These are phyloP conservation scores for Leucosporidium creatinivorum DNA, from an alignment of 768 basidiomycete species.

Conservation along the genomic window DNA sequence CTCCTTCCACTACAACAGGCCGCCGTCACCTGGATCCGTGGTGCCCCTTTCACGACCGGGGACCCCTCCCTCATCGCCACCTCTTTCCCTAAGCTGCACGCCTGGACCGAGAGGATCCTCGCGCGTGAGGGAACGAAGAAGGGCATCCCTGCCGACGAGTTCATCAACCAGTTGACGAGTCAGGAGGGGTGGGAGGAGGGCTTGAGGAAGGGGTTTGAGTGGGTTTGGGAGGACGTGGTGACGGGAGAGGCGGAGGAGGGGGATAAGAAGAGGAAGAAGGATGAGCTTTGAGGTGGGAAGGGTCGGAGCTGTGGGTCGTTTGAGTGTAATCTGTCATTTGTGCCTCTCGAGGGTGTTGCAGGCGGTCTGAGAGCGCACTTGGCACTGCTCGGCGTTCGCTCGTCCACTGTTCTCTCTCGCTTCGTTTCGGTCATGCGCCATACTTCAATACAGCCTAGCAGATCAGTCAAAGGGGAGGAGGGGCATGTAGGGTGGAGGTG, in stretches of 20 bases:
- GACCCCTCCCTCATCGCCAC: conserved; percentile 9
- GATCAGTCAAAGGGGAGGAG: too few relatives aligned
- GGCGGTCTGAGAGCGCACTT: too few relatives aligned
- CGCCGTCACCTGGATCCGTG: conserved; percentile 22
- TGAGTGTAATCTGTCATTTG: too few relatives aligned
- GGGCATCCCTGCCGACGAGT: conserved; percentile 8
- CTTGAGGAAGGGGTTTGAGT: conserved; percentile 11
- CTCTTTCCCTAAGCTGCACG: conserved; percentile 4
- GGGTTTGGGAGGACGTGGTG: conserved; percentile 7
- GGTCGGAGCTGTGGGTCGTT: too few relatives aligned
- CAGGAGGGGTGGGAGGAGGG: conserved; percentile 21
- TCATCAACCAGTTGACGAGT: conserved; percentile 9
- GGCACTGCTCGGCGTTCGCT: too few relatives aligned
- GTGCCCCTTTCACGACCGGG: conserved; percentile 13
- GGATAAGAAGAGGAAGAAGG: conserved; percentile 3
- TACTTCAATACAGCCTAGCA: too few relatives aligned
- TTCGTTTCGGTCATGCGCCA: too few relatives aligned
- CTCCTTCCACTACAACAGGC: neutral
- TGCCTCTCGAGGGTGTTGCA: too few relatives aligned
- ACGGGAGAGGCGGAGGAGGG: neutral
- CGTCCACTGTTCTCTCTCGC: too few relatives aligned
- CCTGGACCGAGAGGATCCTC: conserved; percentile 16
- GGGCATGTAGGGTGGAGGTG: too few relatives aligned
- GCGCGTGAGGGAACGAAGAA: conserved; percentile 13
- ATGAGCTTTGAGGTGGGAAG: conserved; percentile 10